Evolutionary conservation across 768 basidiomycete species (phyloP), one percentile per base, ranked within the genome.

Genomic region (Kwoniella botswanensis): DNA sequence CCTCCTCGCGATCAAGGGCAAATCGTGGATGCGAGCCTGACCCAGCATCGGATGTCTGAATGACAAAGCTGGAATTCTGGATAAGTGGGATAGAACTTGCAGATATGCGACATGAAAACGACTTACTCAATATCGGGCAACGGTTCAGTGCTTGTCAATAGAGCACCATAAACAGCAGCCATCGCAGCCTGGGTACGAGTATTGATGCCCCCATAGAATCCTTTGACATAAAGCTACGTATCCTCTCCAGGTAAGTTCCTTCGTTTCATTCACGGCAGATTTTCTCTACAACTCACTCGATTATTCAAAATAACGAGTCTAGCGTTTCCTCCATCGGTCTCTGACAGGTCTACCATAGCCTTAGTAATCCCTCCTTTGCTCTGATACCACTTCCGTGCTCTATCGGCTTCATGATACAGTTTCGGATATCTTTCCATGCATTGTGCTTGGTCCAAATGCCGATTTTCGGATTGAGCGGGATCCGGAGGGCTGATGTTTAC

Each of bases 91-190:
- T 62, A 35, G 35, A 35, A 35, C 35, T 6, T 35, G 35, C 35
- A 35, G 35, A 35, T 35, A 35, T 35, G 35, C 35, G 35, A 35
- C 35, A 35, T 35, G 35, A 35, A 35, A 35, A 17, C 50, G 29
- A 70, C 76, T 65, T 57, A 78, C 76, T 78, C 76, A 22, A 78
- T 57, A 63, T 78, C 74, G 3, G 74, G 76, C n/a, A 78, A 42
- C 17, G 74, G 68, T 68, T 78, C 74, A 11, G 72, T 26, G 29
- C 67, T 71, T 24, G 74, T 74, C 26, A 75, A 42, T 11, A 75
- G 21, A 10, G 74, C 72, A 13, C 62, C 43, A 46, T 76, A 71
- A 35, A 78, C 61, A 13, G 74, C 65, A 13, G 76, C 76, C 1
- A 76, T 65, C 5, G 67, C 67, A 15, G 74, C 72, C 41, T 70